A percentile compares a stretch with the other conserved stretches of the same genome.
These are phyloP conservation scores for Trichoderma citrinoviride DNA, from an alignment of 2,329 filamentous ascomycete genomes.

Conservation along the genomic window DNA sequence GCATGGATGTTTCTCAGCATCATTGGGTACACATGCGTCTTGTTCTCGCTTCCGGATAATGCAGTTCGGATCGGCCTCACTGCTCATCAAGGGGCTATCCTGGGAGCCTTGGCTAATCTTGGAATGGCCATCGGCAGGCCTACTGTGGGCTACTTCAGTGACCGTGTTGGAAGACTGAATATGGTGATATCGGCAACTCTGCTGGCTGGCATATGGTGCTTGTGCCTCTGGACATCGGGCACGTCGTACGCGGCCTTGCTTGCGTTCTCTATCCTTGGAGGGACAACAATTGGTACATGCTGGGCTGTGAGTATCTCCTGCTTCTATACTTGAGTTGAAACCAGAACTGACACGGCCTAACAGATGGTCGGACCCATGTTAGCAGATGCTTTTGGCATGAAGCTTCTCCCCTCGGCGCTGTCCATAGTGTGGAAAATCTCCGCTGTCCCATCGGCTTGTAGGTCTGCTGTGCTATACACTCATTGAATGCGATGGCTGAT, in stretches of 20 bases:
- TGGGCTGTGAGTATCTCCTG: background rate
- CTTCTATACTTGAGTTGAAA: background rate
- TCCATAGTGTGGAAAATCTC: conserved; percentile 14
- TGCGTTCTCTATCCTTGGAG: conserved; percentile 10
- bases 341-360: background rate
- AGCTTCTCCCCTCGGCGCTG: conserved; percentile 16
- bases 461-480: background rate
- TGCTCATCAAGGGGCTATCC: conserved; percentile 56
- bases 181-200: conserved; percentile 54
- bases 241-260: background rate
- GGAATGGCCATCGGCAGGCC: conserved; percentile 59
- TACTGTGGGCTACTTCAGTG: conserved; percentile 60
- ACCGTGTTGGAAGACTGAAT: conserved; percentile 60
- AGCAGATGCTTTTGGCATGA: conserved; percentile 15
- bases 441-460: conserved; percentile 13
- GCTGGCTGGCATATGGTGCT: conserved; percentile 15
- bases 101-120: conserved; percentile 62
- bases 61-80: conserved; percentile 57
- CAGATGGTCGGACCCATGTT: conserved; percentile 10
- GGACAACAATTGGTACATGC: conserved; percentile 2
- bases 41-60: conserved; percentile 64
- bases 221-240: conserved; percentile 9
- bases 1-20: conserved; percentile 60
- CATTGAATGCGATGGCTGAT: background rate
- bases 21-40: conserved; percentile 62